These are phyloP conservation scores for Cyberlindnera suaveolens DNA, from an alignment of 805 yeast species.

Conservation along the genomic window DNA sequence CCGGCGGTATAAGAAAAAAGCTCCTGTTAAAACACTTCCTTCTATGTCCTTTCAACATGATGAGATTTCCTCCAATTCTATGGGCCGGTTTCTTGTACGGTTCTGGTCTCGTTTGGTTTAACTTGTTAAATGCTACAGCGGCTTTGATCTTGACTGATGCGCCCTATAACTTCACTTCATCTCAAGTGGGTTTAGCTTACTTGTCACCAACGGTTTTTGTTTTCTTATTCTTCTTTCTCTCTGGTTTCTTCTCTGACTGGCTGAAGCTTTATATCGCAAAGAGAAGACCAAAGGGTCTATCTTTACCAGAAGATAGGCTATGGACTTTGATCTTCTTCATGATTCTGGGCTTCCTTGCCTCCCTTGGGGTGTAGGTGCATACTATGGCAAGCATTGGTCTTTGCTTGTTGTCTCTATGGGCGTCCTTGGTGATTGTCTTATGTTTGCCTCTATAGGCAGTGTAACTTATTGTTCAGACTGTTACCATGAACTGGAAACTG, in stretches of 20 bases:
- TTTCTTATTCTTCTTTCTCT: slow-evolving; percentile 35
- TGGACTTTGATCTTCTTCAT: slow-evolving; percentile 44
- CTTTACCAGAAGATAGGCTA: slow-evolving; percentile 52
- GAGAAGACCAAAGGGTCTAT: slow-evolving; percentile 41
- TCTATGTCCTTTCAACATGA: slow-evolving; percentile 35
- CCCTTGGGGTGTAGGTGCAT: slow-evolving; percentile 59
- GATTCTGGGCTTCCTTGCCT: slow-evolving; percentile 47
- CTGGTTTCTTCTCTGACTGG: slow-evolving; percentile 48
- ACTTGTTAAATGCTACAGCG: slow-evolving; percentile 43
- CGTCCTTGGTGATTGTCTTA: slow-evolving; percentile 45
- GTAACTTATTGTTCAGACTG: slow-evolving; percentile 53
- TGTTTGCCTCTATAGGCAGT: slow-evolving; percentile 46
- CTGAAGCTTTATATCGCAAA: slow-evolving; percentile 42
- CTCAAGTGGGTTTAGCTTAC: slow-evolving; percentile 45
- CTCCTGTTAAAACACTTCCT: slow-evolving; percentile 27
- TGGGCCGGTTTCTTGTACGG: slow-evolving; percentile 54
- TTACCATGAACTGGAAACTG: slow-evolving; percentile 47
- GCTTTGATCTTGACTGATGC: slow-evolving; percentile 35
- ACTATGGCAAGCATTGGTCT: slow-evolving; percentile 48
- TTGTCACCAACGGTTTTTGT: slow-evolving; percentile 47
- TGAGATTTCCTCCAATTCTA: slow-evolving; percentile 46
- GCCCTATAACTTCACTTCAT: slow-evolving; percentile 45
- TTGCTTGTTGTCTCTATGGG: slow-evolving; percentile 51
- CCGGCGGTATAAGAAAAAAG: slow-evolving; percentile 29
- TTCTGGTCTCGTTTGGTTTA: slow-evolving; percentile 40